These are phyloP conservation scores for Persicaria maculosa DNA, from an alignment of 148 eudicot species.

Conservation along the genomic window DNA sequence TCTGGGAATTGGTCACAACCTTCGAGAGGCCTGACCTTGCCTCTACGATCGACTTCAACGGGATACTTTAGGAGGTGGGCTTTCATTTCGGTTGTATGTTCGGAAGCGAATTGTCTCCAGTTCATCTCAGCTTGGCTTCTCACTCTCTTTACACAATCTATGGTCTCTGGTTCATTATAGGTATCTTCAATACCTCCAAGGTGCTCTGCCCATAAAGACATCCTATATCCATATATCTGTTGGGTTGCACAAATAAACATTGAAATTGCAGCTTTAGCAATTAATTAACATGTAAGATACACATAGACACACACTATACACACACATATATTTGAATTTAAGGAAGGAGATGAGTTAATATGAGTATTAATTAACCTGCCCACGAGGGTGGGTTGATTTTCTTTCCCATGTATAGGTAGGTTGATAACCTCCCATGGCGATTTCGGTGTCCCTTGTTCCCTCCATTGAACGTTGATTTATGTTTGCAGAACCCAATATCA, in stretches of 20 bases:
- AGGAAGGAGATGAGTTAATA: neutral
- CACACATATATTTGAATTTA: neutral
- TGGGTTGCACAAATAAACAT: neutral
- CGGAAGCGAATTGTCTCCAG: constrained; percentile 68
- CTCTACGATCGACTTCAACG: constrained; percentile 72
- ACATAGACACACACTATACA: too few species aligned
- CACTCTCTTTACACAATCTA: constrained; percentile 73
- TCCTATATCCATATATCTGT: constrained; percentile 73
- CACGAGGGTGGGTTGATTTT: constrained; percentile 51
- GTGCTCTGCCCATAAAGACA: constrained; percentile 96
- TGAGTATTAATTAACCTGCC: constrained; percentile 47
- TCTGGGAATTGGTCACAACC: constrained; percentile 78
- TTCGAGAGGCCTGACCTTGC: constrained; percentile 65
- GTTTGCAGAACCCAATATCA: constrained; percentile 91
- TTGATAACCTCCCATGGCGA: constrained; percentile 99
- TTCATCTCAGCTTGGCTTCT: constrained; percentile 56
- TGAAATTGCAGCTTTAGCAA: too few species aligned
- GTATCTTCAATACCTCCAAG: constrained; percentile 57
- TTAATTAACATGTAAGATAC: too few species aligned
- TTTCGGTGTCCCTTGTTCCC: constrained; percentile 96
- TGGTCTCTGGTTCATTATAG: constrained; percentile 56
- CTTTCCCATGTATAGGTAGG: constrained; percentile 86
- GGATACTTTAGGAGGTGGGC: constrained; percentile 88
- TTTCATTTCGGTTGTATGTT: constrained; percentile 56
- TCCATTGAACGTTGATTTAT: constrained; percentile 96